Conservation (phyloP, 2,329 filamentous ascomycete genomes). For the Xylariales sp. region DNA sequence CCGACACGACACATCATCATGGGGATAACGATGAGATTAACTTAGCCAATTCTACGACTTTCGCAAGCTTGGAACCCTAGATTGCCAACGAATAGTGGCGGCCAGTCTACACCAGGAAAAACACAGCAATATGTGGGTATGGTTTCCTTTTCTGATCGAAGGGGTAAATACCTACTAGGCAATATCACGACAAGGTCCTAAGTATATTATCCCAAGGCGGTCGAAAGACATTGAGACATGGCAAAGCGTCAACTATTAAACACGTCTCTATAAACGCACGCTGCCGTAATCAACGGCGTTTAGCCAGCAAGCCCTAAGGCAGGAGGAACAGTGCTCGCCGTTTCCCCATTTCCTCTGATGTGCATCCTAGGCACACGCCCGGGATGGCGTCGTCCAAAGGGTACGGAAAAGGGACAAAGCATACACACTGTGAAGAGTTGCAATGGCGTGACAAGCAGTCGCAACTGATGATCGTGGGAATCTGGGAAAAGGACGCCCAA, state of each 20-base stretch:
- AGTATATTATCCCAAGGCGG: not conserved
- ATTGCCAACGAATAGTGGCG: not conserved
- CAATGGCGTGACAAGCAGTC: slow-evolving; percentile 16
- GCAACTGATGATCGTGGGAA: slow-evolving; percentile 3
- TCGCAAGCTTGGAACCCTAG: not conserved
- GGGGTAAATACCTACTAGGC: not conserved
- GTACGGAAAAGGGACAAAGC: slow-evolving; percentile 25
- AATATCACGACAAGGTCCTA: not conserved
- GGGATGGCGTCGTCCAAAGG: slow-evolving; percentile 14
- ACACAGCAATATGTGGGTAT: not conserved
- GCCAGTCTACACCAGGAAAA: not conserved
- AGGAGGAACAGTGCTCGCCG: not conserved
- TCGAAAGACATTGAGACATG: slow-evolving; percentile 7
- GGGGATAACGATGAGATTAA: not conserved
- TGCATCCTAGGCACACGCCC: slow-evolving; percentile 19
- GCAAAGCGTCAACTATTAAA: slow-evolving; percentile 11
- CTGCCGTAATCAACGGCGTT: slow-evolving; percentile 20
- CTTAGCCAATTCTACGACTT: not conserved
- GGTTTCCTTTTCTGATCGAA: not conserved
- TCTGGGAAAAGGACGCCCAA: slow-evolving; percentile 13
- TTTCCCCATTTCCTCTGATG: not conserved
- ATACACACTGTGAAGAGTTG: slow-evolving; percentile 30
- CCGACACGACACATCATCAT: slow-evolving; percentile 1
- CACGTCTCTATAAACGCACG: slow-evolving; percentile 15
- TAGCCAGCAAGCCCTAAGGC: not conserved